Conservation (phyloP, 202 grass and related monocot genomes). For the Saccharum hybrid region DNA sequence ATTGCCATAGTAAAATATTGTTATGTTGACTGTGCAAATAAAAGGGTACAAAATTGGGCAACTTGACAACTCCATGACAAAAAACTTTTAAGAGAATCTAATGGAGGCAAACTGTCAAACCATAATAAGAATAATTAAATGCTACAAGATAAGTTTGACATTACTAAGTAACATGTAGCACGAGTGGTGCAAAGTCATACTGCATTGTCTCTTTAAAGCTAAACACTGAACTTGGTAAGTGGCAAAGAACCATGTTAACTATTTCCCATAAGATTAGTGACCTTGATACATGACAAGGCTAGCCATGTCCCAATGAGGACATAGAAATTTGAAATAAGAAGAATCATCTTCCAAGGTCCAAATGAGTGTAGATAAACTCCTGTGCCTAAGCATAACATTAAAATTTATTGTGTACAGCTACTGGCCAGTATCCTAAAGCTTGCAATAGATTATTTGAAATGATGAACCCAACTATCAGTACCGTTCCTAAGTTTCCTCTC, state of each 20-base stretch:
- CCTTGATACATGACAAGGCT: neutral
- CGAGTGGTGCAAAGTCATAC: neutral
- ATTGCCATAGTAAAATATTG: conserved; percentile 3
- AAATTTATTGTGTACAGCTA: neutral
- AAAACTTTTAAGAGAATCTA: neutral
- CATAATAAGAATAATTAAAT: neutral
- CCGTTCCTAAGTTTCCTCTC: neutral
- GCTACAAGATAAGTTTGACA: conserved; percentile 9
- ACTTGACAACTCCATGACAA: neutral
- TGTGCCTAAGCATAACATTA: neutral
- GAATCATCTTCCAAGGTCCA: neutral
- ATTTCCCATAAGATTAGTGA: neutral
- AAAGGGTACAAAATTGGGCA: neutral
- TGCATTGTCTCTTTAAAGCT: neutral
- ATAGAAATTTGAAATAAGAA: neutral
- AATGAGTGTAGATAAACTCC: neutral
- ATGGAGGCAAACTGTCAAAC: neutral
- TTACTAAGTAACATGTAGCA: neutral
- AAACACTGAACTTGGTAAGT: neutral
- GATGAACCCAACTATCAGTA: neutral
- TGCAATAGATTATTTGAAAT: neutral
- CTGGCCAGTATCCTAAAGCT: neutral
- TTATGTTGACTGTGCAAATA: conserved; percentile 23
- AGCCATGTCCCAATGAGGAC: neutral
- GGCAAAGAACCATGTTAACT: neutral